Evolutionary conservation across 202 grass and related monocot species (phyloP).

Genomic region (Brachypodium distachyon): DNA sequence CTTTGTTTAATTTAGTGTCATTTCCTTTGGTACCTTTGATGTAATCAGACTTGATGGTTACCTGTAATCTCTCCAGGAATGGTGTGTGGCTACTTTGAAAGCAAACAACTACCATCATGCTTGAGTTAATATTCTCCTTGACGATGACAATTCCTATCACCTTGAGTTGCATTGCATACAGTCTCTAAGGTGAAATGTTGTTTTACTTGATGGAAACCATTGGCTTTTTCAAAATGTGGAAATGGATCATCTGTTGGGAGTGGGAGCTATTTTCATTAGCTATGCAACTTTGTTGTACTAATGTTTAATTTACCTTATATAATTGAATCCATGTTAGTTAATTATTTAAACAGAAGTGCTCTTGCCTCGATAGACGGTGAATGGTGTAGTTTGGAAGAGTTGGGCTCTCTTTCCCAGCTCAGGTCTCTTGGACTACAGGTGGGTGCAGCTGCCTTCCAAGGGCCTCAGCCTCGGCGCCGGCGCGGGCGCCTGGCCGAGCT

Average conservation of each 20-base stretch:
- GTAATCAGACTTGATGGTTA: background rate
- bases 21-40: background rate
- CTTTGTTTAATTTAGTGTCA: background rate
- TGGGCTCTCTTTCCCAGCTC: no score
- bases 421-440: no score
- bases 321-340: background rate
- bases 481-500: background rate
- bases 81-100: background rate
- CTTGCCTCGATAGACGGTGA: background rate
- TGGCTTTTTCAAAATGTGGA: background rate
- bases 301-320: constrained; percentile 1
- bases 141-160: no score
- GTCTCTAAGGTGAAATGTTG: background rate
- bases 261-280: background rate
- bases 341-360: background rate
- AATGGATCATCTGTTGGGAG: background rate
- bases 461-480: no score
- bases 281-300: background rate
- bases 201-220: background rate
- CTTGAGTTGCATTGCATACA: background rate
- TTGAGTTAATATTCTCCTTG: no score
- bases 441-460: background rate
- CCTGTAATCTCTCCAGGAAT: background rate
- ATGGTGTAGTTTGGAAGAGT: no score
- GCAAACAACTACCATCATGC: background rate